A percentile compares a stretch with the other conserved stretches of the same genome.
phyloP scores from a whole-genome alignment of 306 rosid genomes.

The Cicer bijugum region DNA sequence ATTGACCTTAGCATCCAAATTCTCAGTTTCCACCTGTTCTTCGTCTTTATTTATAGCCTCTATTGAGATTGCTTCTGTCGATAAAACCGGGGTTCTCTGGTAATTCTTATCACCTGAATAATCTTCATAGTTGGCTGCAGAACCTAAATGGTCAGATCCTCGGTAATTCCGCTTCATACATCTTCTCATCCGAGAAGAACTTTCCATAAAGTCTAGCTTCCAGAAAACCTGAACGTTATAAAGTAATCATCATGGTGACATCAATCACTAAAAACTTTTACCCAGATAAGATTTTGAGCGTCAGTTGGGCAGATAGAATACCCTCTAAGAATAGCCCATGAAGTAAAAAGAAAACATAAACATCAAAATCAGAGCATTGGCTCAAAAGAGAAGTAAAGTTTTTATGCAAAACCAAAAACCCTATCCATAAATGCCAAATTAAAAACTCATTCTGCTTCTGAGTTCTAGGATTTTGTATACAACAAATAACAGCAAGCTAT shows the following conservation, averaged over 20 bases:
- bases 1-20: slow-evolving; percentile 56
- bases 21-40: slow-evolving; percentile 67
- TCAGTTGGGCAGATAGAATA: slow-evolving; percentile 34
- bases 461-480: slow-evolving; percentile 5
- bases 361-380: slow-evolving; percentile 32
- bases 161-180: slow-evolving; percentile 77
- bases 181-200: slow-evolving; percentile 87
- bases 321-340: slow-evolving; percentile 13
- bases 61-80: slow-evolving; percentile 77
- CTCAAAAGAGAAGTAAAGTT: background rate
- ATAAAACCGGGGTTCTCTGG: slow-evolving; percentile 66
- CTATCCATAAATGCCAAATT: too few relatives aligned
- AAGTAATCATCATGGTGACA: slow-evolving; percentile 31
- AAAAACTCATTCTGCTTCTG: background rate
- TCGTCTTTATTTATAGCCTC: slow-evolving; percentile 71
- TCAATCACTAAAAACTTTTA: background rate
- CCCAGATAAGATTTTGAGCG: slow-evolving; percentile 24
- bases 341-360: slow-evolving; percentile 6
- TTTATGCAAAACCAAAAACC: background rate
- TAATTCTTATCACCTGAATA: slow-evolving; percentile 51
- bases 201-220: slow-evolving; percentile 97
- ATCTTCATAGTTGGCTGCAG: slow-evolving; percentile 84
- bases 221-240: slow-evolving; percentile 73
- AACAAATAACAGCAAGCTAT: background rate
- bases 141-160: slow-evolving; percentile 92